These are phyloP conservation scores for Ogataea minuta DNA, from an alignment of 805 yeast species.

Conservation along the genomic window DNA sequence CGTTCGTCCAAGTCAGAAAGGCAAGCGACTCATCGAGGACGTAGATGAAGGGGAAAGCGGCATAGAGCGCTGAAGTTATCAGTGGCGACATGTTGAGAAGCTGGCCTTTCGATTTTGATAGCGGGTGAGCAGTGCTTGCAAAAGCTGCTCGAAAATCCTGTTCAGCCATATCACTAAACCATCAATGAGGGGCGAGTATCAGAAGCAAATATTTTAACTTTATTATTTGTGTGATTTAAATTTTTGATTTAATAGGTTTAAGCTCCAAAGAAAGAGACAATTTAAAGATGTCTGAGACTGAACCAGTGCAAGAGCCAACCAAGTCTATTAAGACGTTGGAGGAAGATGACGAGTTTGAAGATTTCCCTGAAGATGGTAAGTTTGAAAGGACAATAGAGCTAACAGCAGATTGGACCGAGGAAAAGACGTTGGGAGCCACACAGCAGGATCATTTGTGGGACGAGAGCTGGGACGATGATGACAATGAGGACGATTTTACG, in stretches of 20 bases:
- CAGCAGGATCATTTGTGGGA: conserved; percentile 78
- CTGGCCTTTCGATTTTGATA: conserved; percentile 21
- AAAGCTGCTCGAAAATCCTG: conserved; percentile 21
- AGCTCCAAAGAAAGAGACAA: not conserved
- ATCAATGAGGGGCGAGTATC: conserved; percentile 11
- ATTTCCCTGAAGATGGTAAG: conserved; percentile 81
- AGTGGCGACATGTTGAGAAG: conserved; percentile 36
- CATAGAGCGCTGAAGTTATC: conserved; percentile 45
- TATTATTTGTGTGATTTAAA: conserved; percentile 2
- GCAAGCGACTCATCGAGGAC: conserved; percentile 44
- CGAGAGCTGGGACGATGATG: conserved; percentile 97
- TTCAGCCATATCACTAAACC: conserved; percentile 8
- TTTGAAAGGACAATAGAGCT: conserved; percentile 8
- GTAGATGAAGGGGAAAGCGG: conserved; percentile 47
- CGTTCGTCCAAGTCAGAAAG: conserved; percentile 55
- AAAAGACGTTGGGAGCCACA: conserved; percentile 50
- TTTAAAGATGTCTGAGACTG: conserved; percentile 16
- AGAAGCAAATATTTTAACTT: not conserved
- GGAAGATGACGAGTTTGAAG: conserved; percentile 97
- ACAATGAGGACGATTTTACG: conserved; percentile 86
- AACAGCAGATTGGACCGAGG: conserved; percentile 60
- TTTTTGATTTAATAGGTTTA: not conserved
- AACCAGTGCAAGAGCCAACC: conserved; percentile 19
- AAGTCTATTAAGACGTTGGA: conserved; percentile 67
- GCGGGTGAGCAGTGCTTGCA: conserved; percentile 17